Evolutionary conservation across 768 basidiomycete species (phyloP), one percentile per base, ranked within the genome.

Genomic region (Ramaria sp.): DNA sequence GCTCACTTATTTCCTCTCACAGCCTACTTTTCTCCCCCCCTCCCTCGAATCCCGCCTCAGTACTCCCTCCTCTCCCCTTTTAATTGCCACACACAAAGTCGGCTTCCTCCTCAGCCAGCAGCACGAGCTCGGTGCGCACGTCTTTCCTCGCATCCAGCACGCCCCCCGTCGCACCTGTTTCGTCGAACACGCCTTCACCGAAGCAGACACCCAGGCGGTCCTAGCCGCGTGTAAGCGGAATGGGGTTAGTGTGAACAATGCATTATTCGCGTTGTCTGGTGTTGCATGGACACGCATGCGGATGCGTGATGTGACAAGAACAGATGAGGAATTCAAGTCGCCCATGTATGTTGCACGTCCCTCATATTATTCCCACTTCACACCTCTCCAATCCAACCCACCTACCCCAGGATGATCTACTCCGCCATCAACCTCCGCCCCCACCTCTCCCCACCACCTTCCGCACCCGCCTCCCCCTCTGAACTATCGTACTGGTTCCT

Each of bases 381-480:
- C 57, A 24, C 41, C 53, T 15, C 17, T 51, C 30, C 39, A 54
- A 12, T 38, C 62, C 17, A 51, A 49, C 54, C 56, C 55, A 31
- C 27, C 27, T 5, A 38, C 59, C 41, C 13, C 31, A 54, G 53
- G 34, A 43, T 54, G 45, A 43, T 54, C 33, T 65, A 65, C 46
- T 60, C 64, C n/a, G 64, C 63, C 4, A 60, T 65, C 38, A 63
- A 56, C 41, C 53, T 65, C 22, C 61, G 59, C 15, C 61, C 54
- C 3, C 53, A 60, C 48, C 53, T 65, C n/a, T 42, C 51, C 11
- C 55, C 57, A 19, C 59, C 64, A 0, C 11, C 38, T 42, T 13
- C 37, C 13, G 50, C 41, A 15, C 22, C 37, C 30, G 50, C 54
- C n/a, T 59, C 64, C 1, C n/a, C 34, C 24, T 42, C 41, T 7